A percentile compares a stretch with the other conserved stretches of the same genome.
These are phyloP conservation scores for Firmiana major DNA, from an alignment of 345 rosid genomes.

Conservation along the genomic window DNA sequence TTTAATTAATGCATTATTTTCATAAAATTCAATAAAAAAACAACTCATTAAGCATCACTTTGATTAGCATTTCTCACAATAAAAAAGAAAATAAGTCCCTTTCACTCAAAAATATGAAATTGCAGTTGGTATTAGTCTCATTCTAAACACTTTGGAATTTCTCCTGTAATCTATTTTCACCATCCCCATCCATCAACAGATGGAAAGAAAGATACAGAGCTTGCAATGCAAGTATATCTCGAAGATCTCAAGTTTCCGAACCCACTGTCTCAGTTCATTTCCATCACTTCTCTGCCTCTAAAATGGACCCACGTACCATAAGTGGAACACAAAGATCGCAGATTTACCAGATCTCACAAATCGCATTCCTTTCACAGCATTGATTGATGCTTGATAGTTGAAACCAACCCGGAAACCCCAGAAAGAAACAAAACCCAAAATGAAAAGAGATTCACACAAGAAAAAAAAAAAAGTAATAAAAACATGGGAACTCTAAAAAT, in stretches of 20 bases:
- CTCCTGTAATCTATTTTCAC: neutral
- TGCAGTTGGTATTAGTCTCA: neutral
- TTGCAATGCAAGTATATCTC: neutral
- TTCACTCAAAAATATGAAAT: neutral
- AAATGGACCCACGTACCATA: neutral
- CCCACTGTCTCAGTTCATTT: neutral
- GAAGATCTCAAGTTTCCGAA: constrained; percentile 7
- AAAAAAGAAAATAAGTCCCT: neutral
- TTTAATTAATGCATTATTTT: no score
- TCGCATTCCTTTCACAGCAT: neutral
- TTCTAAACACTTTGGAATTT: neutral
- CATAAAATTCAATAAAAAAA: no score
- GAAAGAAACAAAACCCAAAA: neutral
- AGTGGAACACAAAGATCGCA: neutral
- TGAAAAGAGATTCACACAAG: neutral
- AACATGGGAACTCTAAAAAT: neutral
- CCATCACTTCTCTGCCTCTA: neutral
- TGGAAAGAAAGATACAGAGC: neutral
- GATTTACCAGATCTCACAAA: neutral
- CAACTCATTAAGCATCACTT: no score
- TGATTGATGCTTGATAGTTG: neutral
- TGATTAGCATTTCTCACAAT: no score
- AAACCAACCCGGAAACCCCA: neutral
- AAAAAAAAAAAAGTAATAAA: no score
- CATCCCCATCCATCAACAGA: neutral